Evolutionary conservation across 371 early-diverging fungal genomes (phyloP).

Genomic region (Smittium culicis): DNA sequence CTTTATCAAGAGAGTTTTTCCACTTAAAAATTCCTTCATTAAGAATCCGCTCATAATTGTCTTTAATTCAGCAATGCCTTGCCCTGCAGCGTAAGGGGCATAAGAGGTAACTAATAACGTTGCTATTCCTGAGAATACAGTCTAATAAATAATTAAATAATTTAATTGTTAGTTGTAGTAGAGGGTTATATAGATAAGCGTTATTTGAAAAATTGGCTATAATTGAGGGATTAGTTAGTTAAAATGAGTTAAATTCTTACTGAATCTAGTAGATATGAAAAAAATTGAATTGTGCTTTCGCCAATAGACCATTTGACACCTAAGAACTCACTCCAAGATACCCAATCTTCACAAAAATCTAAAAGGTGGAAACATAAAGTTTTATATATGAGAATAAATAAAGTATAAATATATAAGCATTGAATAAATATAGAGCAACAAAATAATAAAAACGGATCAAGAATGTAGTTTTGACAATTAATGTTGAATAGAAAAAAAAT

Average conservation of each 20-base stretch:
- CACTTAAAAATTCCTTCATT: constrained; percentile 58
- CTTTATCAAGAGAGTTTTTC: constrained; percentile 56
- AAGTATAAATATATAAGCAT: constrained; percentile 2
- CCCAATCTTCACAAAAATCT: constrained; percentile 15
- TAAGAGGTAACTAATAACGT: constrained; percentile 41
- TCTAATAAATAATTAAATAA: constrained; percentile 20
- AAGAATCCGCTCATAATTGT: constrained; percentile 75
- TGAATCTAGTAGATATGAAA: constrained; percentile 4
- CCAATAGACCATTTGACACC: constrained; percentile 11
- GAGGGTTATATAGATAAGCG: too few species aligned
- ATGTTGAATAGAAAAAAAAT: constrained; percentile 9
- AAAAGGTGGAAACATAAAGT: too few species aligned
- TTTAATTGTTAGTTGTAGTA: background rate
- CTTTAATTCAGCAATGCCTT: constrained; percentile 76
- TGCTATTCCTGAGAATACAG: constrained; percentile 27
- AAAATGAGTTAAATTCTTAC: constrained; percentile 2
- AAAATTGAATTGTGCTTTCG: constrained; percentile 2
- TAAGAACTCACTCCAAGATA: constrained; percentile 10
- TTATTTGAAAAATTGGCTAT: background rate
- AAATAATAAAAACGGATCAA: background rate
- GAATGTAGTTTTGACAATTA: background rate
- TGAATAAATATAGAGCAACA: background rate
- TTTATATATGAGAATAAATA: background rate
- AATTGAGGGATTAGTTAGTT: background rate
- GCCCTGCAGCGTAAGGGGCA: constrained; percentile 68